These are phyloP conservation scores for Alternaria angustiovoidea DNA, from an alignment of 2,329 filamentous ascomycete genomes.

Conservation along the genomic window DNA sequence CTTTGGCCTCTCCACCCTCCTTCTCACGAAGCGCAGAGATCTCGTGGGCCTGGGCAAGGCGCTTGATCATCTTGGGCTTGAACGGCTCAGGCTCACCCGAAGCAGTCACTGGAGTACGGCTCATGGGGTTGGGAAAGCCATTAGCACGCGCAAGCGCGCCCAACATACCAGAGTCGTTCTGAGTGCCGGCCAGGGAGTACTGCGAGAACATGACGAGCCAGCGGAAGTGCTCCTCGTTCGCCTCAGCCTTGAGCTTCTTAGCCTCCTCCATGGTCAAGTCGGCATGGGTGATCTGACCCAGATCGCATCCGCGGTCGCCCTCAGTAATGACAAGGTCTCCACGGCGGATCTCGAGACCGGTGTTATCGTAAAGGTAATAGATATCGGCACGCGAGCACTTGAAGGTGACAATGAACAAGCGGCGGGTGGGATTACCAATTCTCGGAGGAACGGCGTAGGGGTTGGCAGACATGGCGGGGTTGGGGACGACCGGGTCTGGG, in stretches of 20 bases:
- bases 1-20: slow-evolving; percentile 96
- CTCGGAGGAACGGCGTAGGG: slow-evolving; percentile 46
- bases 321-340: slow-evolving; percentile 97
- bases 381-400: slow-evolving; percentile 95
- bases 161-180: slow-evolving; percentile 61
- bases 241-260: slow-evolving; percentile 88
- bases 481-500: slow-evolving; percentile 41
- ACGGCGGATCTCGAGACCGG: slow-evolving; percentile 85
- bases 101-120: slow-evolving; percentile 57
- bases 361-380: slow-evolving; percentile 96
- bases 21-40: slow-evolving; percentile 90
- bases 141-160: slow-evolving; percentile 47
- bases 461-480: slow-evolving; percentile 36
- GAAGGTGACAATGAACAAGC: slow-evolving; percentile 89
- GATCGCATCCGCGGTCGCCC: slow-evolving; percentile 92
- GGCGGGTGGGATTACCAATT: slow-evolving; percentile 41
- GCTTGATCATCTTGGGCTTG: slow-evolving; percentile 96
- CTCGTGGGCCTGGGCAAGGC: slow-evolving; percentile 90
- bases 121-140: slow-evolving; percentile 39
- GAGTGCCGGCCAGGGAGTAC: slow-evolving; percentile 44
- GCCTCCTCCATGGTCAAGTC: slow-evolving; percentile 89
- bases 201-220: slow-evolving; percentile 99
- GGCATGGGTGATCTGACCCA: slow-evolving; percentile 89
- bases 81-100: slow-evolving; percentile 66
- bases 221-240: slow-evolving; percentile 93